phyloP scores from a whole-genome alignment of 805 yeast genomes.

The Wickerhamiella galacta region DNA sequence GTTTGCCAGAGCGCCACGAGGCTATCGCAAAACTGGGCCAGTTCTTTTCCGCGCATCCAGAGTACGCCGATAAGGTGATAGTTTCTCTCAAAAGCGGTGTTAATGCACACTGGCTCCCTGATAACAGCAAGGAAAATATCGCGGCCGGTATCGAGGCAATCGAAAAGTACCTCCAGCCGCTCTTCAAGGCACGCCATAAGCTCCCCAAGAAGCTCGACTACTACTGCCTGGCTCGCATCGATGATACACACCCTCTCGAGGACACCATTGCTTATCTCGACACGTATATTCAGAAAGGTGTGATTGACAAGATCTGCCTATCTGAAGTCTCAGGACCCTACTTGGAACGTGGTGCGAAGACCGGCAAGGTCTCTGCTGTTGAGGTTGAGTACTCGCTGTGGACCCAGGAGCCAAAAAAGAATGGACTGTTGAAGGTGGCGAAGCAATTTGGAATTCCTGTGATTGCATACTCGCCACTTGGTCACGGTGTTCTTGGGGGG shows the following conservation, averaged over 20 bases:
- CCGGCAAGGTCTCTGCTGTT: conserved; percentile 43
- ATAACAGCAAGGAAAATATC: conserved; percentile 33
- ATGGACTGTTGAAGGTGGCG: conserved; percentile 49
- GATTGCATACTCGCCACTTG: conserved; percentile 70
- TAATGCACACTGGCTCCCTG: conserved; percentile 29
- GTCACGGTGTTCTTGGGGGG: conserved; percentile 66
- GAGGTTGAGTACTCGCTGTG: conserved; percentile 70
- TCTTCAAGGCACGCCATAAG: conserved; percentile 11
- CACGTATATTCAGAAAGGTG: conserved; percentile 35
- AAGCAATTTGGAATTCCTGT: conserved; percentile 45
- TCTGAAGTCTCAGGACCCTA: conserved; percentile 55
- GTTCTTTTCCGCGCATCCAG: conserved; percentile 44
- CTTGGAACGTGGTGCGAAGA: conserved; percentile 38
- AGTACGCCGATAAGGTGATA: conserved; percentile 35
- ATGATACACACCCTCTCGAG: conserved; percentile 31
- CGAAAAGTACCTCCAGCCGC: conserved; percentile 10
- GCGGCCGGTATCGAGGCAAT: conserved; percentile 32
- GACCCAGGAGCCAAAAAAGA: conserved; percentile 39
- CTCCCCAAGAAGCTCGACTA: conserved; percentile 27
- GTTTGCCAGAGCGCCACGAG: conserved; percentile 28
- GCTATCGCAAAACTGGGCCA: conserved; percentile 42
- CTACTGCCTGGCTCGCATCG: conserved; percentile 63
- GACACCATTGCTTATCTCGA: conserved; percentile 40
- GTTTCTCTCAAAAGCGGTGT: conserved; percentile 56
- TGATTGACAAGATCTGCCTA: conserved; percentile 52